phyloP scores from a whole-genome alignment of 1,139 yeast species.

The Saccharomyces hybrid region DNA sequence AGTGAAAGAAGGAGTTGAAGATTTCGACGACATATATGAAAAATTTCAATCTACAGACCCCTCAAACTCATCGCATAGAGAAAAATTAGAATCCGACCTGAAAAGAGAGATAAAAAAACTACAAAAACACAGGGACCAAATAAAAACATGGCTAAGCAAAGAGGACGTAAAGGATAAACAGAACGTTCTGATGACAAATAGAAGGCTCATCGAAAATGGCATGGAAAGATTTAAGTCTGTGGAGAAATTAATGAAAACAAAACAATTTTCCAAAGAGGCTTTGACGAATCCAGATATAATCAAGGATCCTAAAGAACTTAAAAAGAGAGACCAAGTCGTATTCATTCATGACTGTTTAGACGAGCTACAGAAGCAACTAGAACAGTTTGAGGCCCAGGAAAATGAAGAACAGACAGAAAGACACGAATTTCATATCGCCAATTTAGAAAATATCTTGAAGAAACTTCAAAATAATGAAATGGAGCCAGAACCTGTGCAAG shows the following conservation, averaged over 20 bases:
- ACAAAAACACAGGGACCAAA: conserved; percentile 91
- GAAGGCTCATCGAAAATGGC: conserved; percentile 78
- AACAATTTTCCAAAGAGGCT: conserved; percentile 93
- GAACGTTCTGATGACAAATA: conserved; percentile 60
- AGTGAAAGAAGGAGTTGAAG: conserved; percentile 85
- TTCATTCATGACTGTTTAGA: conserved; percentile 72
- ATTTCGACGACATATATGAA: conserved; percentile 80
- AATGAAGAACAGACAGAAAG: conserved; percentile 64
- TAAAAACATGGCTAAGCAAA: conserved; percentile 91
- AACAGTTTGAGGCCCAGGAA: conserved; percentile 67
- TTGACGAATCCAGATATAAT: conserved; percentile 58
- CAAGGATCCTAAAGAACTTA: conserved; percentile 68
- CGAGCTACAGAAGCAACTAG: conserved; percentile 76
- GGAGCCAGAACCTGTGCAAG: conserved; percentile 74
- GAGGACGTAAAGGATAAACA: conserved; percentile 89
- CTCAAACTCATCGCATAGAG: conserved; percentile 74
- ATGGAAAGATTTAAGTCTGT: conserved; percentile 96
- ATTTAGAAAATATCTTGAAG: conserved; percentile 70
- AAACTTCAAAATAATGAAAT: conserved; percentile 76
- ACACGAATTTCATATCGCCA: conserved; percentile 70
- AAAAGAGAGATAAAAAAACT: conserved; percentile 94
- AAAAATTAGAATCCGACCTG: conserved; percentile 84
- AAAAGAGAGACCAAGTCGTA: conserved; percentile 64
- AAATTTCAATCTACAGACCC: conserved; percentile 70
- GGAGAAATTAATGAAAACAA: conserved; percentile 90